Base-by-base conservation (phyloP, 2,329 filamentous ascomycete genomes). In the Basipetospora chlamydospora region DNA sequence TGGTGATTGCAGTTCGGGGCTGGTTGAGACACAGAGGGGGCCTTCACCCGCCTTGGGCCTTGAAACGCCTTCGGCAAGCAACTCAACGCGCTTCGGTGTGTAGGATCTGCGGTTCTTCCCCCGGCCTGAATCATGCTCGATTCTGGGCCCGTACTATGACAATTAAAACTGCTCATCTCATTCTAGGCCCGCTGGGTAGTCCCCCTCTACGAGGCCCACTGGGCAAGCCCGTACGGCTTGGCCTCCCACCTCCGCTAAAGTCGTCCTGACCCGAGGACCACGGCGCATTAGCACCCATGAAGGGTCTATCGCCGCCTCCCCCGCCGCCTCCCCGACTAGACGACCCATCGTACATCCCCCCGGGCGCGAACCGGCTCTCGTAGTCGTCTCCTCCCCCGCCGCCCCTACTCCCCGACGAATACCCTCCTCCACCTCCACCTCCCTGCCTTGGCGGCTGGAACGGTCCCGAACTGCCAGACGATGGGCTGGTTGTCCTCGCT, bases 401-500 rank as follows among this genome's bases (percentile, higher is more conserved):
- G 8, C 35, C 20, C 28, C 35, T 31, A 12, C 22, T 28, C 4
- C 23, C 15, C 18, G 31, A 18, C 6, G 31, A 21, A 20, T 30
- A 29, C 10, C 44, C 41, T 2, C 40, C 49, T 13, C 51, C 50
- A 3, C 48, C 49, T n/a, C 52, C 50, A 31, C 52, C 52, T 12
- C 51, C 49, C 46, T 44, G 17, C 15, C 51, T 48, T 12, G 64
- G 59, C 28, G 66, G 63, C 39, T 65, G 61, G 42, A 67, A 70
- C 5, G 67, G 64, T 3, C 42, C 46, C 26, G 47, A 43, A 26
- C 43, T 43, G 16, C 49, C 48, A 13, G 56, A 52, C 17, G 60
- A 59, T 7, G 74, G 72, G 44, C 73, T 78, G 33, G 63, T 62
- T 29, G 70, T 70, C 44, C 69, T 65, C 16, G 70, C 57, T 5